These are phyloP conservation scores for Cyberlindnera suaveolens DNA, from an alignment of 805 yeast species.

Conservation along the genomic window DNA sequence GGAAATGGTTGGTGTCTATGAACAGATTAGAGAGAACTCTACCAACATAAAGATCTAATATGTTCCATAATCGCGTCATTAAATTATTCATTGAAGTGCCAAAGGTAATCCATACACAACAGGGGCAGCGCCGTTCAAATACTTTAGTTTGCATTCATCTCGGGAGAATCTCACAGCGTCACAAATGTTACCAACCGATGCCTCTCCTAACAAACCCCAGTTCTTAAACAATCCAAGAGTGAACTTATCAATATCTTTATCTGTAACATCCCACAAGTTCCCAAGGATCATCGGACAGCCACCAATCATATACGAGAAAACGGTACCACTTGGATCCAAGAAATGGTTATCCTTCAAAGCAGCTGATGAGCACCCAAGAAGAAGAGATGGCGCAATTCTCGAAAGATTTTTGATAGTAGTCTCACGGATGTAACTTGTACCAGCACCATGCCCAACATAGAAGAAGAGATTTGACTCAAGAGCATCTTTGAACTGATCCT, in stretches of 20 bases:
- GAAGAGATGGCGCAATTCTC: slow-evolving; percentile 50
- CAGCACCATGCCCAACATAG: slow-evolving; percentile 95
- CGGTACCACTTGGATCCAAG: slow-evolving; percentile 71
- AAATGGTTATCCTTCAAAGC: slow-evolving; percentile 48
- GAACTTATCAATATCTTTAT: slow-evolving; percentile 85
- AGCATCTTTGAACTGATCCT: slow-evolving; percentile 39
- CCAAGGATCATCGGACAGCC: slow-evolving; percentile 82
- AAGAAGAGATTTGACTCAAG: slow-evolving; percentile 50
- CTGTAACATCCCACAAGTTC: slow-evolving; percentile 95
- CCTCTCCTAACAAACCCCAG: slow-evolving; percentile 51
- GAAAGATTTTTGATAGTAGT: slow-evolving; percentile 41
- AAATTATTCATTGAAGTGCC: slow-evolving; percentile 11
- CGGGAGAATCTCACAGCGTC: slow-evolving; percentile 60
- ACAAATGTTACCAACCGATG: slow-evolving; percentile 29
- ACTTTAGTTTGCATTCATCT: slow-evolving; percentile 59
- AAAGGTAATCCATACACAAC: slow-evolving; percentile 85
- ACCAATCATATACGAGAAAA: slow-evolving; percentile 67
- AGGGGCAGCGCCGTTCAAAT: slow-evolving; percentile 89
- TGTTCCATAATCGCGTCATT: neutral
- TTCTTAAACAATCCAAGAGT: slow-evolving; percentile 51
- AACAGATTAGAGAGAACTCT: slow-evolving; percentile 18
- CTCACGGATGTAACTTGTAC: slow-evolving; percentile 72
- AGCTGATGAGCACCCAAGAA: slow-evolving; percentile 92
- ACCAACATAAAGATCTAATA: slow-evolving; percentile 5
- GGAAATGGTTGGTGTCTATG: slow-evolving; percentile 26